phyloP scores from a whole-genome alignment of 139 green algal species.

The Ettlia oleoabundans region DNA sequence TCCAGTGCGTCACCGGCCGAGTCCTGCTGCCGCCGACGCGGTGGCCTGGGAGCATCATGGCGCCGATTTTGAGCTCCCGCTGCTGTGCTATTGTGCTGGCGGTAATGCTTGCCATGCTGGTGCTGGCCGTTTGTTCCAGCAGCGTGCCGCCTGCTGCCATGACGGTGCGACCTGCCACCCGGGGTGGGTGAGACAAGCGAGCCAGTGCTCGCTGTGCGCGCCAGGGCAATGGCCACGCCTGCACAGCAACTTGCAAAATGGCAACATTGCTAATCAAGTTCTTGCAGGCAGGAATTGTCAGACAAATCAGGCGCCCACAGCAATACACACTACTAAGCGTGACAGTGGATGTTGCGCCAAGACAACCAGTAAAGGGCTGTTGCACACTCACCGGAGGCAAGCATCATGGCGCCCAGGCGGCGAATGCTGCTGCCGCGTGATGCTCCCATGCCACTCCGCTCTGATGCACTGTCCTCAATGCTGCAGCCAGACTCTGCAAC shows the following conservation, averaged over 20 bases:
- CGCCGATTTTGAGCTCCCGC: no score
- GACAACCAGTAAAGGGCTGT: neutral
- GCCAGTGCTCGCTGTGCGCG: slow-evolving; percentile 17
- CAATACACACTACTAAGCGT: no score
- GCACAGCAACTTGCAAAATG: no score
- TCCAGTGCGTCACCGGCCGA: no score
- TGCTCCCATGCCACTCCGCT: neutral
- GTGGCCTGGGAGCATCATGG: no score
- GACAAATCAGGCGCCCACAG: neutral
- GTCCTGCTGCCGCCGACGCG: no score
- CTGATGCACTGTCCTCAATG: neutral
- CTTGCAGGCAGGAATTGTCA: neutral
- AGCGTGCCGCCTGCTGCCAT: neutral
- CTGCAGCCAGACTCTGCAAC: neutral
- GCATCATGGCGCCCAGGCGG: slow-evolving; percentile 44
- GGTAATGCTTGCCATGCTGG: neutral
- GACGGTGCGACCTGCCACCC: neutral
- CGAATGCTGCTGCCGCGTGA: slow-evolving; percentile 4
- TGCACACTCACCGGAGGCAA: slow-evolving; percentile 26
- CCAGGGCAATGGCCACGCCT: slow-evolving; percentile 42
- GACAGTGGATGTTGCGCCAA: no score
- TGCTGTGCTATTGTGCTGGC: neutral
- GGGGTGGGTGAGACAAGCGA: neutral
- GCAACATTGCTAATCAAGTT: neutral
- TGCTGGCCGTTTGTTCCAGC: no score